These are phyloP conservation scores for Boletus sensibilis DNA, from an alignment of 768 basidiomycete genomes.

Conservation along the genomic window DNA sequence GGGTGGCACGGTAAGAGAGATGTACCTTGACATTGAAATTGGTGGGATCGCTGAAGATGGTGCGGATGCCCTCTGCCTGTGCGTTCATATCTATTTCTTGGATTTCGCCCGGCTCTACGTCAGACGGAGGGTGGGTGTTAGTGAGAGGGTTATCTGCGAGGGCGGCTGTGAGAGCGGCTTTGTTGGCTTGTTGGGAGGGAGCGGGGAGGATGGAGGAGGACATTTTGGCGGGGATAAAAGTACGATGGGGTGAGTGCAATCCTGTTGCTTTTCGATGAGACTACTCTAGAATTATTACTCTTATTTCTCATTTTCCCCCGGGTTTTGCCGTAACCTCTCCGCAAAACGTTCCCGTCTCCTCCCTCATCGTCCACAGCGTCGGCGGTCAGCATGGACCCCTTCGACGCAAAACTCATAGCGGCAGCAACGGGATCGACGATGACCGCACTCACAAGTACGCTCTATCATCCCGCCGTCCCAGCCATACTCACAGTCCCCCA, in stretches of 20 bases:
- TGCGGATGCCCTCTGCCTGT: slow-evolving; percentile 80
- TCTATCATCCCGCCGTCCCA: slow-evolving; percentile 5
- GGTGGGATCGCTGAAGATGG: slow-evolving; percentile 89
- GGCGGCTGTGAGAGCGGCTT: slow-evolving; percentile 75
- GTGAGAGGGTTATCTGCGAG: slow-evolving; percentile 52
- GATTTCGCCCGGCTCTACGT: slow-evolving; percentile 76
- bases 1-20: not conserved
- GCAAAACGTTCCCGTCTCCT: not conserved
- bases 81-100: slow-evolving; percentile 85
- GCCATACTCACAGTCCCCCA: slow-evolving; percentile 6
- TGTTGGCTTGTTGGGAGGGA: slow-evolving; percentile 73
- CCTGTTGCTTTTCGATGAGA: slow-evolving; percentile 3
- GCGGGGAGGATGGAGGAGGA: slow-evolving; percentile 51
- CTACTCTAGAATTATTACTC: not conserved
- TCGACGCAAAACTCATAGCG: slow-evolving; percentile 77
- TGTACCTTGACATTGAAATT: slow-evolving; percentile 95
- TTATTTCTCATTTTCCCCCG: slow-evolving; percentile 9
- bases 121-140: slow-evolving; percentile 13
- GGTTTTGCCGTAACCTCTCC: slow-evolving; percentile 22
- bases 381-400: slow-evolving; percentile 51
- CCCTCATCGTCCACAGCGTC: not conserved
- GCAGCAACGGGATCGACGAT: slow-evolving; percentile 77
- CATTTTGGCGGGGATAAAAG: slow-evolving; percentile 15
- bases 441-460: slow-evolving; percentile 81
- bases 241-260: not conserved